Base-by-base conservation (phyloP, 2,329 filamentous ascomycete genomes). In the Paecilomyces formosus region DNA sequence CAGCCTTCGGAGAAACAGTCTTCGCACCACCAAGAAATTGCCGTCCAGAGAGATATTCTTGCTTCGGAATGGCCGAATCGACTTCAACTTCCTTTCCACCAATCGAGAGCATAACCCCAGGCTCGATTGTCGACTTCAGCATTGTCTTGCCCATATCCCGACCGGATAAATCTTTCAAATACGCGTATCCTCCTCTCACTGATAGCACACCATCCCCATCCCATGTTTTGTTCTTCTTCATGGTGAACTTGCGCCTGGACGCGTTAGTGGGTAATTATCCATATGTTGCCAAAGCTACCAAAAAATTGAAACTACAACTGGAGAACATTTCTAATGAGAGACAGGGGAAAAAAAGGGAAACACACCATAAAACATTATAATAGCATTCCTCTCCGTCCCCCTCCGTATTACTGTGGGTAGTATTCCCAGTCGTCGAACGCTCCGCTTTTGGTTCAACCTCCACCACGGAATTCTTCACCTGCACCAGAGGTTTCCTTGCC, bases 191-290 rank as follows among this genome's bases (percentile, higher is more conserved):
- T 35, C 78, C 80, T 2, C 76, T 72, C 3, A 87, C 77, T 3
- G 79, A 77, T 8, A 90, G 76, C 2, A 89, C 78, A 1, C 86
- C 88, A 71, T 90, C 88, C 2, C 87, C 87, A 66, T 90, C 87
- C 87, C 88, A 90, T 4, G 86, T 90, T 70, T 90, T 90, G 71
- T 90, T 84, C 73, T 90, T 90, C 71, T 89, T 90, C 5, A 77
- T 82, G 0, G 86, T 88, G 55, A 81, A 83, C 70, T 88, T 89
- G 21, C 88, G 83, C 87, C 84, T 85, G 24, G 6, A 11, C 53
- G 30, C 50, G 49, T 57, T 58, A 24, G 28, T 8, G 24, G 35
- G 5, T 6, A 8, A 26, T 7, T 3, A 45, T 24, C 18, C 53
- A 18, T 6, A n/a, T 30, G 24, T 21, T n/a, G 18, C 18, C 18